These are phyloP conservation scores for Fusarium buharicum DNA, from an alignment of 2,329 filamentous ascomycete species.

Conservation along the genomic window DNA sequence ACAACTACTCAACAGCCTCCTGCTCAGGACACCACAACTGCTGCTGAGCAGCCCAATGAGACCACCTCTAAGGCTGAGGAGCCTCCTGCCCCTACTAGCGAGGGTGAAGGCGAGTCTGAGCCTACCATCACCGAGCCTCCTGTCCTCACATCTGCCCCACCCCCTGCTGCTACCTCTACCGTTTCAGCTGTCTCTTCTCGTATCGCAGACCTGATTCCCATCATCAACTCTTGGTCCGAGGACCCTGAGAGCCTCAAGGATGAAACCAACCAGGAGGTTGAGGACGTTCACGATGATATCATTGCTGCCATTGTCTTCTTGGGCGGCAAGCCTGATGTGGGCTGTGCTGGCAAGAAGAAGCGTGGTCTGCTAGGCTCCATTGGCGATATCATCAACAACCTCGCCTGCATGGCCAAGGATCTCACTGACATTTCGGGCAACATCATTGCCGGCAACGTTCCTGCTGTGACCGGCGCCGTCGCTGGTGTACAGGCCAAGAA, in stretches of 20 bases:
- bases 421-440: slow-evolving; percentile 15
- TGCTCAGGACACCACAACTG: background rate
- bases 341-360: slow-evolving; percentile 20
- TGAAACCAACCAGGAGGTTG: slow-evolving; percentile 28
- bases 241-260: slow-evolving; percentile 24
- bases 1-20: background rate
- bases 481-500: slow-evolving; percentile 11
- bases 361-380: slow-evolving; percentile 28
- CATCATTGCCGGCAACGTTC: slow-evolving; percentile 22
- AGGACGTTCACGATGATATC: slow-evolving; percentile 20
- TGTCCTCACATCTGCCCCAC: slow-evolving; percentile 16
- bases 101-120: background rate
- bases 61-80: background rate
- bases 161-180: slow-evolving; percentile 25
- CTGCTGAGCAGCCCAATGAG: slow-evolving; percentile 1
- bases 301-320: slow-evolving; percentile 16
- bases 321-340: slow-evolving; percentile 23
- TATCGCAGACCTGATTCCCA: slow-evolving; percentile 22
- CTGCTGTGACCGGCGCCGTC: slow-evolving; percentile 16
- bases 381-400: slow-evolving; percentile 26
- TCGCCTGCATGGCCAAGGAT: slow-evolving; percentile 27
- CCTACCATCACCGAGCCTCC: slow-evolving; percentile 27
- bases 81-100: background rate
- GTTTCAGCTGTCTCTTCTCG: slow-evolving; percentile 31
- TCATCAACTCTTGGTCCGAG: slow-evolving; percentile 32